Evolutionary conservation across 768 basidiomycete species (phyloP).

Genomic region (Psilocybe tampanensis): DNA sequence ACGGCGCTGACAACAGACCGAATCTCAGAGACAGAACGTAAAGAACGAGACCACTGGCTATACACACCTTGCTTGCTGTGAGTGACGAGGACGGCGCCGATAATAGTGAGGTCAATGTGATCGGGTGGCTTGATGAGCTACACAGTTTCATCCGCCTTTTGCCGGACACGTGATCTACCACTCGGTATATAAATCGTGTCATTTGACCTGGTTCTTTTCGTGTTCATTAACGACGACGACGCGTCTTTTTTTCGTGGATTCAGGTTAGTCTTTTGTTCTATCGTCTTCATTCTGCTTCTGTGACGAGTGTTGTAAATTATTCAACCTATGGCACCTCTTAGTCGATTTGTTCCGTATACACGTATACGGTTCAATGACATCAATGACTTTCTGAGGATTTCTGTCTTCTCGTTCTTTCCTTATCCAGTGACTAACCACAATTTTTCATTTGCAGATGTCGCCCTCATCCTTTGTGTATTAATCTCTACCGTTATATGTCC

Average conservation of each 20-base stretch:
- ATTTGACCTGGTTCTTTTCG: neutral
- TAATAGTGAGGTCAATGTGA: conserved; percentile 18
- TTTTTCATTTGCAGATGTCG: conserved; percentile 3
- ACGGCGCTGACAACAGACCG: conserved; percentile 1
- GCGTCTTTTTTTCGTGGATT: neutral
- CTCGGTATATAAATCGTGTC: conserved; percentile 8
- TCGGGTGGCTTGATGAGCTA: conserved; percentile 34
- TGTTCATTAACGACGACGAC: neutral
- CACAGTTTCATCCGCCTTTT: conserved; percentile 30
- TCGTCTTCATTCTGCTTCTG: conserved; percentile 42
- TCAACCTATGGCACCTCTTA: conserved; percentile 91
- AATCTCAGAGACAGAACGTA: neutral
- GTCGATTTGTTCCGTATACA: conserved; percentile 60
- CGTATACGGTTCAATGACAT: conserved; percentile 72
- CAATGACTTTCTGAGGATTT: conserved; percentile 79
- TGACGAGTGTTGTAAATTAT: conserved; percentile 80
- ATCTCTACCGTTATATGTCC: neutral
- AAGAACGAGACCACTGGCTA: conserved; percentile 1
- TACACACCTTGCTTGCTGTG: conserved; percentile 33
- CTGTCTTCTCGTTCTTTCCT: conserved; percentile 17
- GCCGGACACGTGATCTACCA: conserved; percentile 27
- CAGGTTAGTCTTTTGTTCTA: conserved; percentile 29
- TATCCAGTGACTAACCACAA: neutral
- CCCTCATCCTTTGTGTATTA: neutral
- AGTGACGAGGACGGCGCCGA: conserved; percentile 27